These are phyloP conservation scores for Trifolium dubium DNA, from an alignment of 306 rosid species.

Conservation along the genomic window DNA sequence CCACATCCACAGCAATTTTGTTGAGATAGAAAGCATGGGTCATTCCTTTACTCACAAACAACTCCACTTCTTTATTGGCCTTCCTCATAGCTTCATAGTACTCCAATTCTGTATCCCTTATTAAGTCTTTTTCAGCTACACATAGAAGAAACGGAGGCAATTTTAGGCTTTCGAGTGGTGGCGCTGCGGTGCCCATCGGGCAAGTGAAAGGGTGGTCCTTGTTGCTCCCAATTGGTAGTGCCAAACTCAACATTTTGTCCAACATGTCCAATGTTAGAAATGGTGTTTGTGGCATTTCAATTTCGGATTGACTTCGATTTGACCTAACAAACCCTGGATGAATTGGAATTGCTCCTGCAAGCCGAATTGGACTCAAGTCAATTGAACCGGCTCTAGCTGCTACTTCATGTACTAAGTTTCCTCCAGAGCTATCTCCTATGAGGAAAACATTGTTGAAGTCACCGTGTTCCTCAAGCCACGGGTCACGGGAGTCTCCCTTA, in stretches of 20 bases:
- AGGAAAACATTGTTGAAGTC: conserved; percentile 68
- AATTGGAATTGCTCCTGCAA: conserved; percentile 62
- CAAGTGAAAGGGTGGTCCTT: conserved; percentile 80
- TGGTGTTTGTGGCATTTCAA: conserved; percentile 66
- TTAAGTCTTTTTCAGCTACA: conserved; percentile 62
- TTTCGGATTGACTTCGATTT: conserved; percentile 61
- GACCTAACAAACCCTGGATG: conserved; percentile 65
- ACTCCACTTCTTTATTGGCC: conserved; percentile 57
- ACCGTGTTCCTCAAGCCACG: conserved; percentile 47
- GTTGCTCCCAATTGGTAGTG: conserved; percentile 54
- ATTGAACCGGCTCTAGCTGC: conserved; percentile 49
- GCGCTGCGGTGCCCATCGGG: conserved; percentile 61
- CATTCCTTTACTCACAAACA: conserved; percentile 51
- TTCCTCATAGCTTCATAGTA: conserved; percentile 69
- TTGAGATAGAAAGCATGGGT: conserved; percentile 71
- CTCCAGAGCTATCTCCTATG: conserved; percentile 80
- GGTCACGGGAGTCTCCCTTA: conserved; percentile 33
- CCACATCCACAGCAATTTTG: conserved; percentile 57
- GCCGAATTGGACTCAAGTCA: conserved; percentile 46
- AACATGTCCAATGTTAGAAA: conserved; percentile 71
- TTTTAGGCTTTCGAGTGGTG: conserved; percentile 44
- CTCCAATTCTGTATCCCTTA: conserved; percentile 62
- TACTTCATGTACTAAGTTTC: conserved; percentile 61
- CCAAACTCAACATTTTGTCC: conserved; percentile 61
- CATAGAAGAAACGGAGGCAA: conserved; percentile 68